Evolutionary conservation across 176 grass and related monocot species (phyloP), one percentile per base, ranked within the genome.

Genomic region (Tuctoria greenei): DNA sequence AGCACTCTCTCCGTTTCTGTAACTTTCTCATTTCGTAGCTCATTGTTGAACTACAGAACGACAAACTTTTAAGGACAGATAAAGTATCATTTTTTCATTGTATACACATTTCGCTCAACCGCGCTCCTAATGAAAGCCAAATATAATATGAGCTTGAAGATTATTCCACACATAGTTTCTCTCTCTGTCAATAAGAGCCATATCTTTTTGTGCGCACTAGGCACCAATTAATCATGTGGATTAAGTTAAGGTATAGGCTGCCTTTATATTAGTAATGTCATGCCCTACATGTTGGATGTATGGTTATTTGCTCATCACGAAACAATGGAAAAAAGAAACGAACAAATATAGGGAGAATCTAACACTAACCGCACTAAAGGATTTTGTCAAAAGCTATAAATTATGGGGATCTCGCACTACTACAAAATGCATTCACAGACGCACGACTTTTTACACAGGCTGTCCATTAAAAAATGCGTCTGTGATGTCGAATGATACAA

Each of bases 251-350:
- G n/a, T 12, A 2, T 45, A 55, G 61, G 66, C 14, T 26, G n/a
- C 27, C 50, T 60, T 75, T 83, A 27, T 27, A 82, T n/a, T 54
- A 59, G 15, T n/a, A n/a, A n/a, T 66, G 61, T 38, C 70, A 46
- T 14, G 40, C 40, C 43, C 62, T 75, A 76, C 52, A 42, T 69
- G 64, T 75, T 75, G n/a, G n/a, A n/a, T n/a, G n/a, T n/a, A n/a
- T n/a, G n/a, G n/a, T n/a, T n/a, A n/a, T n/a, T n/a, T n/a, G n/a
- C n/a, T n/a, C n/a, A n/a, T n/a, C n/a, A 70, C 20, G 15, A 60
- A 38, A 50, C 28, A 1, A 34, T 43, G 28, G 49, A 37, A 64
- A 64, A 60, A 35, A 8, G 46, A 52, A 42, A 28, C 0, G 58
- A 39, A 62, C 34, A 45, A 70, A 59, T 62, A 37, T 26, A 6